These are phyloP conservation scores for Conringia planisiliqua DNA, from an alignment of 345 rosid species.

Conservation along the genomic window DNA sequence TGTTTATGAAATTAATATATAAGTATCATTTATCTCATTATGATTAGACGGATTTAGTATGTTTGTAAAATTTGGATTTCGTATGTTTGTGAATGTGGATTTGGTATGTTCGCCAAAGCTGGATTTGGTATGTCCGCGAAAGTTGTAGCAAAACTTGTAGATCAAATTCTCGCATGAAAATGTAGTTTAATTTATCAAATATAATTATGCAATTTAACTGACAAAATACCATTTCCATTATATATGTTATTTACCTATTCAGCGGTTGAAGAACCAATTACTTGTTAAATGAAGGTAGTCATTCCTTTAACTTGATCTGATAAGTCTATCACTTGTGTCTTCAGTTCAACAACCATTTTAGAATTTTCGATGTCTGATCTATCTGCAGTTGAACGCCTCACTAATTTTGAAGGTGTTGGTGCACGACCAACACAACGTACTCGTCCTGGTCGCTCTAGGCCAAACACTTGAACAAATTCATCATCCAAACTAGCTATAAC, in stretches of 20 bases:
- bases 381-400: background rate
- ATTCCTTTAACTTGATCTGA: background rate
- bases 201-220: background rate
- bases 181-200: background rate
- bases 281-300: background rate
- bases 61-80: too few species aligned
- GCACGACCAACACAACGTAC: background rate
- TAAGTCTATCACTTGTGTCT: background rate
- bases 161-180: background rate
- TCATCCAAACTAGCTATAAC: slow-evolving; percentile 1
- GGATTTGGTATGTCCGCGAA: background rate
- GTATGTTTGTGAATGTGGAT: too few species aligned
- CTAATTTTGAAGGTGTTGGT: background rate
- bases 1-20: too few species aligned
- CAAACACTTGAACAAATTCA: slow-evolving; percentile 11
- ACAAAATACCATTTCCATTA: background rate
- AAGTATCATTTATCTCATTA: too few species aligned
- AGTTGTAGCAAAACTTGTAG: background rate
- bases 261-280: background rate
- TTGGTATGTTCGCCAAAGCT: background rate
- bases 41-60: background rate
- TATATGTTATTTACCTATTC: background rate
- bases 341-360: background rate
- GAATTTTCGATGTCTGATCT: background rate
- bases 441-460: background rate